Conservation (phyloP, 1,139 yeast species). For the Debaryomyces nepalensis region DNA sequence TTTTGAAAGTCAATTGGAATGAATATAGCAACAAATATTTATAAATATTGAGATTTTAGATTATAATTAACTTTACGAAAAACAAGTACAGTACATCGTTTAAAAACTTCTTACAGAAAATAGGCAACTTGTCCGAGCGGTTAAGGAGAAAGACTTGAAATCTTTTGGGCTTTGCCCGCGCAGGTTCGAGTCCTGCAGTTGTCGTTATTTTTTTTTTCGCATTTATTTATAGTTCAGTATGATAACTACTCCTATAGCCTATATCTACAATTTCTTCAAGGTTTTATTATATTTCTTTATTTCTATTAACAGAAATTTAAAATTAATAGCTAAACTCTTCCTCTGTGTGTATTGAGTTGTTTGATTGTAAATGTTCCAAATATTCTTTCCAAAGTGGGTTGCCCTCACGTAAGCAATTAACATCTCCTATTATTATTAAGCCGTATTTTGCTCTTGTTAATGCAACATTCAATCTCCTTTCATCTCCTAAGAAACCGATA, state of each 20-base stretch:
- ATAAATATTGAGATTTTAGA: not conserved
- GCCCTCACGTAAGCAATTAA: slow-evolving; percentile 50
- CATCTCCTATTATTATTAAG: slow-evolving; percentile 60
- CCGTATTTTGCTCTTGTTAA: slow-evolving; percentile 66
- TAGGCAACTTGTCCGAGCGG: slow-evolving; percentile 61
- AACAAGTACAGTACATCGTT: not conserved
- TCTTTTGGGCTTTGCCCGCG: slow-evolving; percentile 65
- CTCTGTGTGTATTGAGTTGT: slow-evolving; percentile 20
- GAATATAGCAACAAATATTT: no score
- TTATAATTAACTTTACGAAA: not conserved
- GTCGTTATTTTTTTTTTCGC: slow-evolving; percentile 40
- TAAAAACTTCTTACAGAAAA: not conserved
- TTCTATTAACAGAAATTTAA: not conserved
- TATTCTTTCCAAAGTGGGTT: slow-evolving; percentile 60
- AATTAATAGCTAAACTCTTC: slow-evolving; percentile 18
- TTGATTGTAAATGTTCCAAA: slow-evolving; percentile 38
- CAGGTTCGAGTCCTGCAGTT: slow-evolving; percentile 64
- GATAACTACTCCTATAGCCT: not conserved
- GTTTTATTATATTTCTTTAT: not conserved
- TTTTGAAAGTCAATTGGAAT: slow-evolving; percentile 24
- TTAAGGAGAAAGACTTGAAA: slow-evolving; percentile 62
- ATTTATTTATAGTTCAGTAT: no score
- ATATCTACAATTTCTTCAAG: not conserved
- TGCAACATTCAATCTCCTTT: slow-evolving; percentile 69
- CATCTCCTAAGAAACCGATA: slow-evolving; percentile 63